Evolutionary conservation across 768 basidiomycete species (phyloP).

Genomic region (Tylopilus felleus): DNA sequence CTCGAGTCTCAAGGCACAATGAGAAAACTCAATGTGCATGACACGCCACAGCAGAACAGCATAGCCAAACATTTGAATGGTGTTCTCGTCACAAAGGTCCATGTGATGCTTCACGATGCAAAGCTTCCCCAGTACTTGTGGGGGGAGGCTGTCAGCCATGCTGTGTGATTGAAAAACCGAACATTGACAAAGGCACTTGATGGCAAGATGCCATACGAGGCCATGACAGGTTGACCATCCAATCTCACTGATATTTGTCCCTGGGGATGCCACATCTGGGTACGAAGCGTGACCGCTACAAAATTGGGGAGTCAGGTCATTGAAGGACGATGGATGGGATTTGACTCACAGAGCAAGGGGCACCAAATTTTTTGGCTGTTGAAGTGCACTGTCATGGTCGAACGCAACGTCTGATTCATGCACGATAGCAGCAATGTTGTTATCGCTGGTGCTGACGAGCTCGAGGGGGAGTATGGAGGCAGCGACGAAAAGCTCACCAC

Average conservation of each 20-base stretch:
- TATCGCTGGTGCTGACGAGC: neutral
- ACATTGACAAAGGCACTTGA: neutral
- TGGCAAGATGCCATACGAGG: neutral
- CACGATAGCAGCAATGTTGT: neutral
- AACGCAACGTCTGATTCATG: neutral
- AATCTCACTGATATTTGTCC: neutral
- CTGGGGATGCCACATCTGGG: neutral
- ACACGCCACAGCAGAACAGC: neutral
- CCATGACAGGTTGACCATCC: neutral
- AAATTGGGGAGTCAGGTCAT: neutral
- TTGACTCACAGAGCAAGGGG: neutral
- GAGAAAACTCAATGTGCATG: neutral
- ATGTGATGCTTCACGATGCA: neutral
- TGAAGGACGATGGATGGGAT: neutral
- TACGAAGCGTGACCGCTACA: neutral
- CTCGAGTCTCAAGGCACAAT: neutral
- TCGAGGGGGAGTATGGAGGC: neutral
- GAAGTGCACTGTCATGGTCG: neutral
- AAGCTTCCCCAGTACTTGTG: neutral
- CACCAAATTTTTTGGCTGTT: neutral
- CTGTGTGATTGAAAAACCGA: conserved; percentile 2
- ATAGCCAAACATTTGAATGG: neutral
- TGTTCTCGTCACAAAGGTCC: neutral
- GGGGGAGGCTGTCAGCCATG: neutral
- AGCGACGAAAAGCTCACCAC: neutral